These are phyloP conservation scores for Grifola frondosa DNA, from an alignment of 1,284 basidiomycete genomes.

Conservation along the genomic window DNA sequence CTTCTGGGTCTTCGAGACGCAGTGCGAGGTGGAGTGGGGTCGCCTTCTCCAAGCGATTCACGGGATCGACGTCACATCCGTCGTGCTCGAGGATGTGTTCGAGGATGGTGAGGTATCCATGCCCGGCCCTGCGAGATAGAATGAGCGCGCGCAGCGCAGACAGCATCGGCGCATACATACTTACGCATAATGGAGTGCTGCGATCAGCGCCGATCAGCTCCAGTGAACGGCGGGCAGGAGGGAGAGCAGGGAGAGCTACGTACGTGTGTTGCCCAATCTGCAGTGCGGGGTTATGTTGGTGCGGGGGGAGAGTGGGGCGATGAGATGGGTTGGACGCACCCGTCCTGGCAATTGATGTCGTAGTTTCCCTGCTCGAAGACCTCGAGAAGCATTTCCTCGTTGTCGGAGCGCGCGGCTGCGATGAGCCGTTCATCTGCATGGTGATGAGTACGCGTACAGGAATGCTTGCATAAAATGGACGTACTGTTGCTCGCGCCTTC, in stretches of 20 bases:
- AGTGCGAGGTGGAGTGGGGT: conserved; percentile 87
- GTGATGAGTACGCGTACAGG: background rate
- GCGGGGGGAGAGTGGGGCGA: background rate
- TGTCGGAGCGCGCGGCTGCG: conserved; percentile 74
- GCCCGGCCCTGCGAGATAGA: conserved; percentile 40
- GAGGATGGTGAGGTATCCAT: conserved; percentile 63
- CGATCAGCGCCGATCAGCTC: background rate
- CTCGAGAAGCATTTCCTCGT: conserved; percentile 66
- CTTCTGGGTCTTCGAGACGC: conserved; percentile 57
- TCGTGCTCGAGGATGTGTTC: conserved; percentile 76
- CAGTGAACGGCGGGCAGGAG: background rate
- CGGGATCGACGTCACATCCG: conserved; percentile 81
- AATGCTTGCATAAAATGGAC: conserved; percentile 10
- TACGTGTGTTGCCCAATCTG: conserved; percentile 76
- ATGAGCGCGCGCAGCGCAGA: background rate
- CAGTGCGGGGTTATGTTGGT: background rate
- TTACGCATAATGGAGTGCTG: conserved; percentile 82
- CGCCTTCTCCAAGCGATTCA: conserved; percentile 71
- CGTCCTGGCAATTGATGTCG: conserved; percentile 78
- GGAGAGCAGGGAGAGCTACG: conserved; percentile 10
- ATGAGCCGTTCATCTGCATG: conserved; percentile 69
- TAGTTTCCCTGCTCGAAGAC: conserved; percentile 56
- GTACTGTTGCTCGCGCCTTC: conserved; percentile 44
- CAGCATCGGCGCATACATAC: conserved; percentile 29
- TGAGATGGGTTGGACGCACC: conserved; percentile 43